Percentiles rank a stretch among this genome's conserved stretches.
Evolutionary conservation across 306 rosid species (phyloP).

Genomic region (Lithocarpus polystachyus): DNA sequence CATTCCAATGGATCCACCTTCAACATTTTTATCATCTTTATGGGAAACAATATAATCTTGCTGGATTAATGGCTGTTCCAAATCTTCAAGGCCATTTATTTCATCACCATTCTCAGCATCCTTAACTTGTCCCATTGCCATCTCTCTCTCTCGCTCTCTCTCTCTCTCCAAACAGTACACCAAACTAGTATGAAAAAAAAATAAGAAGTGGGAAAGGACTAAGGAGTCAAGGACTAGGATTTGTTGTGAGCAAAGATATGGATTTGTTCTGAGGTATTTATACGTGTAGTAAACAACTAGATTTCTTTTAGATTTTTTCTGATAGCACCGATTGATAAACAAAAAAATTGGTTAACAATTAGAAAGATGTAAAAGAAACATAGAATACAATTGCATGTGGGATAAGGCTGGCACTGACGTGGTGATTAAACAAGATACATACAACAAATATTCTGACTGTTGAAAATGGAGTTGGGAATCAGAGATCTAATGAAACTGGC

Average conservation of each 20-base stretch:
- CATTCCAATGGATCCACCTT: slow-evolving; percentile 61
- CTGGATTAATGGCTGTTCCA: slow-evolving; percentile 51
- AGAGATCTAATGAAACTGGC: background rate
- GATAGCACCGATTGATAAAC: background rate
- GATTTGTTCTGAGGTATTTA: background rate
- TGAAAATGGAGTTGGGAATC: background rate
- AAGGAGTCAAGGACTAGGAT: background rate
- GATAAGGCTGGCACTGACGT: slow-evolving; percentile 40
- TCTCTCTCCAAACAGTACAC: slow-evolving; percentile 4
- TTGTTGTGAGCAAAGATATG: background rate
- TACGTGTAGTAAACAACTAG: background rate
- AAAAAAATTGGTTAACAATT: background rate
- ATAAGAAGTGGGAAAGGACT: background rate
- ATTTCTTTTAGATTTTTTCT: background rate
- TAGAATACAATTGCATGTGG: slow-evolving; percentile 14
- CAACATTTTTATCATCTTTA: slow-evolving; percentile 18
- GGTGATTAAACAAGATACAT: background rate
- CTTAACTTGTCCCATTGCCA: slow-evolving; percentile 48
- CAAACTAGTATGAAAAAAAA: background rate
- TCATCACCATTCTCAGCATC: slow-evolving; percentile 48
- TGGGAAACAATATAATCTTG: background rate
- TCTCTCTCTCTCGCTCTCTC: slow-evolving; percentile 10
- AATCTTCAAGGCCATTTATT: slow-evolving; percentile 17
- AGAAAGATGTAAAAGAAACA: no score
- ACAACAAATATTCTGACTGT: slow-evolving; percentile 4